Evolutionary conservation across 805 yeast genomes (phyloP), one percentile per base, ranked within the genome.

Genomic region (Candida ovalis): DNA sequence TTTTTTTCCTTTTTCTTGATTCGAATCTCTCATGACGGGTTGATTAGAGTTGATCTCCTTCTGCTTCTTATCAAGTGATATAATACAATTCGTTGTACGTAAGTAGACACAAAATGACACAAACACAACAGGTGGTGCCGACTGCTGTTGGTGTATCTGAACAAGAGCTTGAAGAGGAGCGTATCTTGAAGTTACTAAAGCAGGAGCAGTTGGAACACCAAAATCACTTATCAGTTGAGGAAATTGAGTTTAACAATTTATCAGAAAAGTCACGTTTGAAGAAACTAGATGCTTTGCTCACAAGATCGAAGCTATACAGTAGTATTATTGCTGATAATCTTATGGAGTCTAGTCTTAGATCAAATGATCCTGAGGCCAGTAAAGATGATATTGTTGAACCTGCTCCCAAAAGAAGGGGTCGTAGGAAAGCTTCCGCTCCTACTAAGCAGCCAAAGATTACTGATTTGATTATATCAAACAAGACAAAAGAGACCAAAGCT

Each of bases 261-360:
- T 72, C 80, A 2, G 69, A 70, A n/a, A 80, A 81, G 36, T 68
- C 71, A 40, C 88, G 88, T 59, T 69, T 89, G 40, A 76, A 77
- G 46, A 76, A 88, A 46, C 70, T 92, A 46, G 78, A 87, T 49
- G 82, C 80, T 33, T 73, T 92, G 53, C 89, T 92, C n/a, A 85
- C 86, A 58, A 84, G 88, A 60, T 88, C 97, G 17, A 91, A 89
- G 61, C 79, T 91, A 1, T 92, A 88, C 66, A 86, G 97, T 1
- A 80, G 84, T 52, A 88, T 92, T 54, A 87, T 92, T 38, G 82
- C 96, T 3, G 91, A 89, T 44, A 84, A 91, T 10, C 74, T 92
- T 40, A 60, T 84, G 38, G 79, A 79, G 51, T 71, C 75, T 41
- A 60, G 76, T n/a, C 56, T 75, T 47, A 42, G 43, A 19, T 55